Conservation (phyloP, 2,329 filamentous ascomycete genomes). For the Metarhizium guizhouense region DNA sequence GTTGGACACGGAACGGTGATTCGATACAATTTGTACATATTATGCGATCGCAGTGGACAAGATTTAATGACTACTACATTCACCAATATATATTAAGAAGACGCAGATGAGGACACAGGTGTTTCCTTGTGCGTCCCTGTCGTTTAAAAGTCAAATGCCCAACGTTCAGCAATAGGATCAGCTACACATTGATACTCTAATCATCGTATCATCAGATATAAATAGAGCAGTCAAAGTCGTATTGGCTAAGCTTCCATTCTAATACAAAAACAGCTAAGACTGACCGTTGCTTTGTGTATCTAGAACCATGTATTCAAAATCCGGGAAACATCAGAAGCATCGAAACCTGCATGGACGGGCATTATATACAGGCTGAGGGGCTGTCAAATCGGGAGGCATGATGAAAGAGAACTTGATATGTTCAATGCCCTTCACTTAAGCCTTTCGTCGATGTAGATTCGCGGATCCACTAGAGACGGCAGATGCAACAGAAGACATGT, state of each 20-base stretch:
- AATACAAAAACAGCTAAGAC: neutral
- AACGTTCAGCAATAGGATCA: neutral
- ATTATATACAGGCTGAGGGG: too few species aligned
- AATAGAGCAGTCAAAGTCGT: neutral
- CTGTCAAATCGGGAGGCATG: too few species aligned
- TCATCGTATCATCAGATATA: neutral
- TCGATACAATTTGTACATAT: neutral
- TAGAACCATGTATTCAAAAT: too few species aligned
- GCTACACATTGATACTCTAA: neutral
- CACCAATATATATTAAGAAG: neutral
- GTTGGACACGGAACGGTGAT: neutral
- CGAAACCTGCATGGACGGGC: too few species aligned
- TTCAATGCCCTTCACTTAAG: slow-evolving; percentile 2
- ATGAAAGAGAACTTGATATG: neutral
- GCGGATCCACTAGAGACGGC: slow-evolving; percentile 11
- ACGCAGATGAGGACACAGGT: neutral
- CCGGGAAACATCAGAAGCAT: too few species aligned
- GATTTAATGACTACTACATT: neutral
- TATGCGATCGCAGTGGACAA: neutral
- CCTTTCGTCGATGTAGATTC: slow-evolving; percentile 21
- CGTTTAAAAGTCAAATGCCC: neutral
- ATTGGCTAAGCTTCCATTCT: neutral
- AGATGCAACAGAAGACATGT: slow-evolving; percentile 21
- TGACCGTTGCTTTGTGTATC: neutral
- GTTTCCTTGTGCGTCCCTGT: neutral